Conservation (phyloP, 768 basidiomycete genomes). For the Lentinus brumalis region DNA sequence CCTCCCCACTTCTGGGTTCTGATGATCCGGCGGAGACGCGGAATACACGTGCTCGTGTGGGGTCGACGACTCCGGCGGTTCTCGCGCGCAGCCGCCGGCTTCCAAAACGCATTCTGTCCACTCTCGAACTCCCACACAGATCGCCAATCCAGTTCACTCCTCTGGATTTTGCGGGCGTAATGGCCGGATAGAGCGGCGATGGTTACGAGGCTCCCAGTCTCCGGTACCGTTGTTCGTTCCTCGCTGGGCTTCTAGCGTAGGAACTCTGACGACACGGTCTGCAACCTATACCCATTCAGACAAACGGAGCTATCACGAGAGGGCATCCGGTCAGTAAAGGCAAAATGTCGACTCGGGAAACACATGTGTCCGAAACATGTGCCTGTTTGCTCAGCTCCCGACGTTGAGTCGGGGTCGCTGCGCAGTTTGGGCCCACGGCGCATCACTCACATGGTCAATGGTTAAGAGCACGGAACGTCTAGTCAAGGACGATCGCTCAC, state of each 20-base stretch:
- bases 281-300: not conserved
- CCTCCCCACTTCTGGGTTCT: not conserved
- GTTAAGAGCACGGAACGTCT: not conserved
- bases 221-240: not conserved
- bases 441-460: not conserved
- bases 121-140: not conserved
- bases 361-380: too few relatives aligned
- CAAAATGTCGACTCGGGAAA: too few relatives aligned
- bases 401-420: not conserved
- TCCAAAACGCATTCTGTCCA: not conserved
- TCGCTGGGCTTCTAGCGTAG: not conserved
- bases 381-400: not conserved
- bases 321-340: too few relatives aligned
- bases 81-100: constrained; percentile 9
- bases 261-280: not conserved
- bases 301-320: not conserved
- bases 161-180: not conserved
- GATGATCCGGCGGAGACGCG: not conserved
- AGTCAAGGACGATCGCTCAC: not conserved
- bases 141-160: constrained; percentile 6
- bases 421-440: not conserved
- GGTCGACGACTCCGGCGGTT: constrained; percentile 1
- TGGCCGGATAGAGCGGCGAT: constrained; percentile 8
- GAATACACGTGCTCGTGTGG: constrained; percentile 4
- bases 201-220: constrained; percentile 1